Evolutionary conservation across 2,329 filamentous ascomycete species (phyloP).

Genomic region (Alternaria metachromatica): DNA sequence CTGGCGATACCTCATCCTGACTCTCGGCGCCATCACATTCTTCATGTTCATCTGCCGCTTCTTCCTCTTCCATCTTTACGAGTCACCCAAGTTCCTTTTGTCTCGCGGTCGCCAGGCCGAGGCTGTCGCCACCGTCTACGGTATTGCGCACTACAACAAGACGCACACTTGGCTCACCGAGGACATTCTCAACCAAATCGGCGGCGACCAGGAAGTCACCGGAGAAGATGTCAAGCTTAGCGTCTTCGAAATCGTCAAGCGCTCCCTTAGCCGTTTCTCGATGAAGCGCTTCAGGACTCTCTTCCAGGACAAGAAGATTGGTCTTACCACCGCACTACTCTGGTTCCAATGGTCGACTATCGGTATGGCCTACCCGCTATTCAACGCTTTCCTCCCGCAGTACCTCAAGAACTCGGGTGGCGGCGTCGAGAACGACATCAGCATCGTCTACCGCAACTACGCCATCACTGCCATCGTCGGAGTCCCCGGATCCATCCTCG

Average conservation of each 20-base stretch:
- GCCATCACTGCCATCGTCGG: conserved; percentile 79
- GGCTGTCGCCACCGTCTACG: conserved; percentile 80
- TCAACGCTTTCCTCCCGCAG: conserved; percentile 89
- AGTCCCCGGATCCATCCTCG: conserved; percentile 77
- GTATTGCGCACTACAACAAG: conserved; percentile 74
- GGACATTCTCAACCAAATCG: conserved; percentile 65
- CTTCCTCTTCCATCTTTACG: conserved; percentile 80
- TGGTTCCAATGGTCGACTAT: conserved; percentile 86
- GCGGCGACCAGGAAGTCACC: conserved; percentile 55
- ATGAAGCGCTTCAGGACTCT: conserved; percentile 71
- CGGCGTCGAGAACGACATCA: conserved; percentile 28
- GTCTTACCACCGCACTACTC: conserved; percentile 59
- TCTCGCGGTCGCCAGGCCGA: conserved; percentile 78
- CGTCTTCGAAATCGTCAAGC: conserved; percentile 59
- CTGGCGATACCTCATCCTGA: conserved; percentile 77
- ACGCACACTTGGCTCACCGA: conserved; percentile 65
- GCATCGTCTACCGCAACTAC: conserved; percentile 75
- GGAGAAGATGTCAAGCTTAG: conserved; percentile 49
- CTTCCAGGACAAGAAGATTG: conserved; percentile 58
- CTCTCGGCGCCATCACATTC: conserved; percentile 75
- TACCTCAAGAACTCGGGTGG: conserved; percentile 70
- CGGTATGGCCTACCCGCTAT: conserved; percentile 85
- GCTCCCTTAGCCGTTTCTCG: conserved; percentile 71
- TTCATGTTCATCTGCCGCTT: conserved; percentile 80
- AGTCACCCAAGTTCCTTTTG: conserved; percentile 84